A percentile compares a stretch with the other conserved stretches of the same genome.
Conservation (phyloP, 805 yeast genomes). For the Lipomyces oligophaga region DNA sequence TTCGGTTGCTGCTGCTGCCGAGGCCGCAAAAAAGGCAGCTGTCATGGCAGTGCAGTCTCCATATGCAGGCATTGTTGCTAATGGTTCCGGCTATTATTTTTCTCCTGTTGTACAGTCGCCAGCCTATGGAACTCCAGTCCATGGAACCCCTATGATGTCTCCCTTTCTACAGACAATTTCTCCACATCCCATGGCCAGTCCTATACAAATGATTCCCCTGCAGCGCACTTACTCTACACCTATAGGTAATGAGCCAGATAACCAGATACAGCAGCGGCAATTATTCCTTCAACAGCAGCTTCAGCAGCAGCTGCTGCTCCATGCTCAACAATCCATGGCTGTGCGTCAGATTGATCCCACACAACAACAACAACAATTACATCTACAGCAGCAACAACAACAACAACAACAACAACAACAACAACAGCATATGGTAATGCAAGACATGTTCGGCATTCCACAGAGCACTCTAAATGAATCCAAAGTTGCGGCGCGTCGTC, state of each 20-base stretch:
- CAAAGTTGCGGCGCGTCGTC: slow-evolving; percentile 19
- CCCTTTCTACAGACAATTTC: background rate
- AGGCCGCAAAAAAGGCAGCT: slow-evolving; percentile 21
- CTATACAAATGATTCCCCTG: slow-evolving; percentile 1
- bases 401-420: background rate
- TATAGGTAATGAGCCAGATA: slow-evolving; percentile 1
- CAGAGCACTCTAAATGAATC: slow-evolving; percentile 7
- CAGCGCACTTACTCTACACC: slow-evolving; percentile 20
- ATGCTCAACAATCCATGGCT: too few relatives aligned
- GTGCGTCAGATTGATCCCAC: background rate
- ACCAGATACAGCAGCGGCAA: slow-evolving; percentile 6
- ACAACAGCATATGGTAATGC: background rate
- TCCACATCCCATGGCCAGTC: background rate
- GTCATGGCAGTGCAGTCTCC: slow-evolving; percentile 3
- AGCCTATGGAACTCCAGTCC: background rate
- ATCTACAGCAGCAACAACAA: slow-evolving; percentile 6
- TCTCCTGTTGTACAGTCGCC: slow-evolving; percentile 2
- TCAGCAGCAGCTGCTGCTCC: slow-evolving; percentile 2
- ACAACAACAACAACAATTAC: slow-evolving; percentile 7
- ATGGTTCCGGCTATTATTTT: background rate
- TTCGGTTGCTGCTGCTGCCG: slow-evolving; percentile 23
- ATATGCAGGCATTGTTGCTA: too few relatives aligned
- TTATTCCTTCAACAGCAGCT: slow-evolving; percentile 8
- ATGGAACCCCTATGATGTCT: background rate
- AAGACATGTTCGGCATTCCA: background rate